phyloP scores from a whole-genome alignment of 2,329 filamentous ascomycete species.

The Canariomyces notabilis region DNA sequence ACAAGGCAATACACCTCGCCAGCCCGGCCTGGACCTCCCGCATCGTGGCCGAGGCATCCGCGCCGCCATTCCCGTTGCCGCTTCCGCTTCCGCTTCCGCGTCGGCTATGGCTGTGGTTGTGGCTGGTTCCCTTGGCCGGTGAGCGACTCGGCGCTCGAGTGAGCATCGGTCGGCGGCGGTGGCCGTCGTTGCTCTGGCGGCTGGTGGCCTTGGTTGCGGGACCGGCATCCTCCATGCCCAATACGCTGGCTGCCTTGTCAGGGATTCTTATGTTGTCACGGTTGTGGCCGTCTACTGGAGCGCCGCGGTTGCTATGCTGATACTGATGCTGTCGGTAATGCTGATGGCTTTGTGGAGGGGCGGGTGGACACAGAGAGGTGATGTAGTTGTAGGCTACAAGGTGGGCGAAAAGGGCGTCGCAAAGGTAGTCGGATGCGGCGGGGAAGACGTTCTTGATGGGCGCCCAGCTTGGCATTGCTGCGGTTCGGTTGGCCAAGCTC shows the following conservation, averaged over 20 bases:
- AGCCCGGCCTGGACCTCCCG: conserved; percentile 46
- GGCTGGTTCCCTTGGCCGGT: background rate
- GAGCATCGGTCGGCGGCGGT: background rate
- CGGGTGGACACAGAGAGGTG: conserved; percentile 30
- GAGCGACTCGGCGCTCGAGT: background rate
- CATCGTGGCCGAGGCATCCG: conserved; percentile 30
- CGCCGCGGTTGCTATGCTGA: conserved; percentile 15
- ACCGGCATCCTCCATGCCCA: conserved; percentile 38
- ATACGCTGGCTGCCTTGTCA: conserved; percentile 48
- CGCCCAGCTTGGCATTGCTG: conserved; percentile 6
- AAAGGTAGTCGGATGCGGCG: conserved; percentile 48
- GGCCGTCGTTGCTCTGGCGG: conserved; percentile 16
- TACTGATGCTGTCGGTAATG: conserved; percentile 21
- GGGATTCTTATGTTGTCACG: conserved; percentile 36
- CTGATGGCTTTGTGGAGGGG: conserved; percentile 23
- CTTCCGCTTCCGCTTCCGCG: background rate
- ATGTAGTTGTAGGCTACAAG: conserved; percentile 57
- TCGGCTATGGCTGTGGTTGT: background rate
- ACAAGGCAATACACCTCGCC: conserved; percentile 44
- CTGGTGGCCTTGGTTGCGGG: conserved; percentile 20
- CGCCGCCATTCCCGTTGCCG: conserved; percentile 19
- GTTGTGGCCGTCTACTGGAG: conserved; percentile 20
- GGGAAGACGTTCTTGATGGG: conserved; percentile 49
- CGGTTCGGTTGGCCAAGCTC: background rate
- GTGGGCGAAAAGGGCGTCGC: conserved; percentile 56